Evolutionary conservation across 164 flowering plant species (phyloP).

Genomic region (grape (Vitis vinifera)): DNA sequence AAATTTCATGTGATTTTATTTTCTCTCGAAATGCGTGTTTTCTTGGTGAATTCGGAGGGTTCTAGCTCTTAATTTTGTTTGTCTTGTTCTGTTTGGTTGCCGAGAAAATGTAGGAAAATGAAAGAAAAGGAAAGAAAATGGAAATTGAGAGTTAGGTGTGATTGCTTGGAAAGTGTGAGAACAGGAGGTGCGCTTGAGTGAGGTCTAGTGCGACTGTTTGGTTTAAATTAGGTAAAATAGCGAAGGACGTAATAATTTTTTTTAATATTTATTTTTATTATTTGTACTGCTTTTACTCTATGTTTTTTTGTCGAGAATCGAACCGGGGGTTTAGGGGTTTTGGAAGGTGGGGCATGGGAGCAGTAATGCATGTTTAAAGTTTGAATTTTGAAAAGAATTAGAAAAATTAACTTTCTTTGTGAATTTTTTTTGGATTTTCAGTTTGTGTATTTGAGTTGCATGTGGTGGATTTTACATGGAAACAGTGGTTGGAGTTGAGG

Average conservation of each 20-base stretch:
- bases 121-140: no score
- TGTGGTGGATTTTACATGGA: constrained; percentile 68
- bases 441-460: constrained; percentile 44
- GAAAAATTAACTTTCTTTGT: constrained; percentile 4
- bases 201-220: background rate
- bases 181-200: background rate
- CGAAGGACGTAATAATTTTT: no score
- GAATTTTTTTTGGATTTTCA: constrained; percentile 21
- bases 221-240: background rate
- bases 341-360: background rate
- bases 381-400: constrained; percentile 1
- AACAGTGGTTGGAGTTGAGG: constrained; percentile 50
- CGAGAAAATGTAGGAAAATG: no score
- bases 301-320: background rate
- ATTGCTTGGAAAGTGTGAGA: no score
- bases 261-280: no score
- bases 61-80: background rate
- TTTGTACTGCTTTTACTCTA: background rate
- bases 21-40: no score
- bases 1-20: no score
- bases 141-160: no score
- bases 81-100: no score
- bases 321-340: background rate
- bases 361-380: background rate
- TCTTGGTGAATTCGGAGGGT: no score